Conservation (phyloP, 2,329 filamentous ascomycete species). For the Esteya vermicola region DNA sequence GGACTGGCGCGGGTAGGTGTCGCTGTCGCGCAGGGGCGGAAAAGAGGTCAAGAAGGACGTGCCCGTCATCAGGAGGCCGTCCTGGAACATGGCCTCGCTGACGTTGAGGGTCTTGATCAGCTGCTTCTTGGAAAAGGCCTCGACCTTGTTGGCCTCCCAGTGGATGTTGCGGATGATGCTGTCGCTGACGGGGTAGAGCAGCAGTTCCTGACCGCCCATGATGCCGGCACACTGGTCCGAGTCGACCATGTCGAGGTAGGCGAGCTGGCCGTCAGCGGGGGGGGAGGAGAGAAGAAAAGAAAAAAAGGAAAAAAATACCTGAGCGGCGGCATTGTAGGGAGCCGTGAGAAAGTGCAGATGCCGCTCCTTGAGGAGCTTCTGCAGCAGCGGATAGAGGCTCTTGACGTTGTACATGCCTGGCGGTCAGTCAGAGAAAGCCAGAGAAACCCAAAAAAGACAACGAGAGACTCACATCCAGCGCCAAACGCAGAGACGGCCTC, state of each 20-base stretch:
- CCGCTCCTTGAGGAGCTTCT: conserved; percentile 55
- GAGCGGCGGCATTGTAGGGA: conserved; percentile 75
- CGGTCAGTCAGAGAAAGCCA: conserved; percentile 14
- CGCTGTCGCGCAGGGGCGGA: conserved; percentile 54
- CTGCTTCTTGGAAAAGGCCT: conserved; percentile 47
- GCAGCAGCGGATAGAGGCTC: conserved; percentile 63
- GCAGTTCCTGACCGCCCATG: conserved; percentile 71
- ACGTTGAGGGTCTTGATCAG: conserved; percentile 56
- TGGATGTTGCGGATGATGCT: conserved; percentile 54
- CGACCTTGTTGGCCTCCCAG: conserved; percentile 53
- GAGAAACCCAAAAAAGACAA: conserved; percentile 5
- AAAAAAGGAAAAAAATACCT: conserved; percentile 37
- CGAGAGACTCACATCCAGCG: conserved; percentile 28
- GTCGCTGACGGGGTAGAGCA: conserved; percentile 74
- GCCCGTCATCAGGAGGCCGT: conserved; percentile 71
- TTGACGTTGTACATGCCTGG: conserved; percentile 57
- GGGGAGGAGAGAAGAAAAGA: neutral
- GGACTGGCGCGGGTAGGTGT: conserved; percentile 38
- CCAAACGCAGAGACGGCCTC: conserved; percentile 80
- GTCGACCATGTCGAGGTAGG: conserved; percentile 58
- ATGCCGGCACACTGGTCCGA: conserved; percentile 59
- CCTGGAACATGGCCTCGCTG: conserved; percentile 60
- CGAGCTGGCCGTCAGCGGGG: conserved; percentile 37
- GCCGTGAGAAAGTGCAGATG: conserved; percentile 66
- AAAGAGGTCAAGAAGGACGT: conserved; percentile 68